These are phyloP conservation scores for Clitopilus hobsonii DNA, from an alignment of 768 basidiomycete species.

Conservation along the genomic window DNA sequence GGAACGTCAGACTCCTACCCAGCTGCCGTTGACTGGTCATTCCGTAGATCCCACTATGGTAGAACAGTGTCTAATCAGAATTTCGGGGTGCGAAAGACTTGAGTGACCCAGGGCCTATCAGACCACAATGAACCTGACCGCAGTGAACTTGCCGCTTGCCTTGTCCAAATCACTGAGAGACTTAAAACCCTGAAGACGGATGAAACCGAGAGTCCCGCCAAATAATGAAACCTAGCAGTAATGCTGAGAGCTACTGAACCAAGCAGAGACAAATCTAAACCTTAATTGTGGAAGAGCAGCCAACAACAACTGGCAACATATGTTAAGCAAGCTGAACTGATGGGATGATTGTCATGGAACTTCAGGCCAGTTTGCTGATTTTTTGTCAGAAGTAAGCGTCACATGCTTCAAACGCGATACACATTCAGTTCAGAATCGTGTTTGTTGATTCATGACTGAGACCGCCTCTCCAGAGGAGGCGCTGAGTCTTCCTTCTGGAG, in stretches of 20 bases:
- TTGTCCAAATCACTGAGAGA: too few relatives aligned
- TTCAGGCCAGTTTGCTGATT: not conserved
- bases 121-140: too few relatives aligned
- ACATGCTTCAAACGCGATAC: not conserved
- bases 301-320: slow-evolving; percentile 2
- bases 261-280: slow-evolving; percentile 4
- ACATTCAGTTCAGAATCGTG: not conserved
- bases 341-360: not conserved
- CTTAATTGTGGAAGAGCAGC: slow-evolving; percentile 5
- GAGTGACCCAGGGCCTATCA: not conserved
- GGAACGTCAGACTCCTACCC: slow-evolving; percentile 3
- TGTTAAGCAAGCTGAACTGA: not conserved
- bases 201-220: not conserved
- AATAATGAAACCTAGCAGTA: not conserved
- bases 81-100: not conserved
- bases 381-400: not conserved
- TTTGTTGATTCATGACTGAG: not conserved
- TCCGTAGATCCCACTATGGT: not conserved
- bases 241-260: not conserved
- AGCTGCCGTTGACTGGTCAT: slow-evolving; percentile 1
- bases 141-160: too few relatives aligned
- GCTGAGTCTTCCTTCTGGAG: slow-evolving; percentile 1
- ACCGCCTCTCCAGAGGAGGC: not conserved
- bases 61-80: not conserved
- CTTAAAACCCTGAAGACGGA: not conserved